Evolutionary conservation across 495 filamentous ascomycete species (phyloP).

Genomic region (Neurospora terricola): DNA sequence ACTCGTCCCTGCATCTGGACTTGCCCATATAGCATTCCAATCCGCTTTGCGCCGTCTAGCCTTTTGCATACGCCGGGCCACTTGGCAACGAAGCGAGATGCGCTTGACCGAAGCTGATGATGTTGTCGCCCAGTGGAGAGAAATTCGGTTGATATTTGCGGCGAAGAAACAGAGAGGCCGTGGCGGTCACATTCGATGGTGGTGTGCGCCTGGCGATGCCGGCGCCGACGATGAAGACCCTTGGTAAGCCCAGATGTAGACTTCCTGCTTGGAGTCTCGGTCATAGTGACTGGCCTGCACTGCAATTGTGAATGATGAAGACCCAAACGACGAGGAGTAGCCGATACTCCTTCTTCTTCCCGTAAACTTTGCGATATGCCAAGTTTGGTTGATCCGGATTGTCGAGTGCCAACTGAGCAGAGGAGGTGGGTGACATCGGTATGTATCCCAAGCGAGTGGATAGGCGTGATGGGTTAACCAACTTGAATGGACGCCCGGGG

Average conservation of each 20-base stretch:
- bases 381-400: neutral
- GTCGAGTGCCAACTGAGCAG: neutral
- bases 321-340: too few relatives aligned
- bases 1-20: slow-evolving; percentile 46
- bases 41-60: slow-evolving; percentile 43
- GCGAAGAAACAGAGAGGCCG: slow-evolving; percentile 41
- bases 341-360: neutral
- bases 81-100: slow-evolving; percentile 28
- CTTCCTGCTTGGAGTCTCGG: slow-evolving; percentile 9
- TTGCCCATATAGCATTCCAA: slow-evolving; percentile 41
- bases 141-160: neutral
- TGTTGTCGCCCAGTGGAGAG: slow-evolving; percentile 27
- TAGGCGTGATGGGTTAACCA: too few relatives aligned
- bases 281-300: slow-evolving; percentile 6
- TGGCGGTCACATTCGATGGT: slow-evolving; percentile 54
- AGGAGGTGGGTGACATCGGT: neutral
- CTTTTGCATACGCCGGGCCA: slow-evolving; percentile 32
- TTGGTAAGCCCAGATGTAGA: neutral
- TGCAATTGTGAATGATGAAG: neutral
- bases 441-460: neutral
- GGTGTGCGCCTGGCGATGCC: slow-evolving; percentile 48
- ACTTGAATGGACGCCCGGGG: too few relatives aligned
- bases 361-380: neutral
- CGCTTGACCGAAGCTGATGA: slow-evolving; percentile 39
- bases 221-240: slow-evolving; percentile 40